A percentile compares a stretch with the other conserved stretches of the same genome.
Evolutionary conservation across 768 basidiomycete genomes (phyloP).

Genomic region (Boletus coccyginus): DNA sequence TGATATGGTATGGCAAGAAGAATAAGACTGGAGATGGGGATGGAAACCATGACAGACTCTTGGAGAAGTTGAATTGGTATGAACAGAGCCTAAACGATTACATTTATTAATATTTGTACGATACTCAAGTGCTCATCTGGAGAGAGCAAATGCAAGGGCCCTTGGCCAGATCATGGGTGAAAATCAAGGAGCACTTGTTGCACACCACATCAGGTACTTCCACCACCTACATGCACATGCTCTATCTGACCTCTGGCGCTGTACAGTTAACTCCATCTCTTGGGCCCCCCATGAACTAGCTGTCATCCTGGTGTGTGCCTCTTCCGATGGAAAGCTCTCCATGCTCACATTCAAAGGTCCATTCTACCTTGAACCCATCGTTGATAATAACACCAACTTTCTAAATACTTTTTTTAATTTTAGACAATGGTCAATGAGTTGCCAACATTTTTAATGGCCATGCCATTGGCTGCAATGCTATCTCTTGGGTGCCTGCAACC

Average conservation of each 20-base stretch:
- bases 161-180: conserved; percentile 72
- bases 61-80: conserved; percentile 51
- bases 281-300: conserved; percentile 47
- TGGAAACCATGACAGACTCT: conserved; percentile 7
- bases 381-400: not conserved
- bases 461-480: too few species aligned
- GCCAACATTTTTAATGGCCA: too few species aligned
- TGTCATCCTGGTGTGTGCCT: conserved; percentile 94
- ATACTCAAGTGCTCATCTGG: too few species aligned
- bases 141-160: conserved; percentile 59
- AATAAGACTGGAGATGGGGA: not conserved
- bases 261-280: conserved; percentile 23
- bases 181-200: conserved; percentile 92
- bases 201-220: conserved; percentile 28
- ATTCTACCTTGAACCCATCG: not conserved
- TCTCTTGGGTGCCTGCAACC: conserved; percentile 77
- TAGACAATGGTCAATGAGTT: not conserved
- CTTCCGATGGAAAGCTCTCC: conserved; percentile 95
- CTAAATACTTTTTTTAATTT: too few species aligned
- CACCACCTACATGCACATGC: not conserved
- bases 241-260: too few species aligned
- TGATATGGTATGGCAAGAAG: conserved; percentile 39
- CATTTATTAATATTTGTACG: too few species aligned
- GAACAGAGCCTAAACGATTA: too few species aligned
- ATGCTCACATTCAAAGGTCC: not conserved